Percentiles rank a stretch among this genome's conserved stretches.
phyloP scores from a whole-genome alignment of 805 yeast genomes.

The Saturnispora zaruensis region DNA sequence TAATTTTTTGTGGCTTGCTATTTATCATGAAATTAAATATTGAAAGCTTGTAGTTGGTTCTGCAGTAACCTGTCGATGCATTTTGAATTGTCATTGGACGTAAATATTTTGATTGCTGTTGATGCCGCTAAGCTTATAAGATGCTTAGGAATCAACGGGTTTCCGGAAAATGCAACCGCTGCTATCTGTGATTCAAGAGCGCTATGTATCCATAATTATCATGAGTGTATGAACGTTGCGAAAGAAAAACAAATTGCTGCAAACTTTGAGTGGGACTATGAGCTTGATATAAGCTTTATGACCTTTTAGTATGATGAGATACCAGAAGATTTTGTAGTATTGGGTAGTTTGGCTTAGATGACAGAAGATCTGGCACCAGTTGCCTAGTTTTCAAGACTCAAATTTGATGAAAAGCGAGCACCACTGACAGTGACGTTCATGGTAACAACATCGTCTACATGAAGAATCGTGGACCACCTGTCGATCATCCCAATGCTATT shows the following conservation, averaged over 20 bases:
- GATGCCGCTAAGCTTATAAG: background rate
- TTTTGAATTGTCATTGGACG: background rate
- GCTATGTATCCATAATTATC: background rate
- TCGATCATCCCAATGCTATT: no score
- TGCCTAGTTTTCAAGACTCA: no score
- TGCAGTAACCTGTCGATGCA: background rate
- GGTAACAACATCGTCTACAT: no score
- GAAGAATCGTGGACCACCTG: no score
- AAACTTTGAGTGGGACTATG: background rate
- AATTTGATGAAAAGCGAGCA: no score
- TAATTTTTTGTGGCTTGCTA: no score
- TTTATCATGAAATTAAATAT: no score
- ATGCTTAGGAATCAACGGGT: background rate
- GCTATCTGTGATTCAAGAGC: background rate
- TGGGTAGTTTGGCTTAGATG: background rate
- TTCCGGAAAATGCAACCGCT: background rate
- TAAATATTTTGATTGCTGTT: background rate
- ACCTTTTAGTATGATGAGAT: background rate
- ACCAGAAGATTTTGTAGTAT: background rate
- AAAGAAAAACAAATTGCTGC: background rate
- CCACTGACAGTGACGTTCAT: no score
- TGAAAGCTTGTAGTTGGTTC: no score
- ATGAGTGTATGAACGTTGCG: background rate
- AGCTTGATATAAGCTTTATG: background rate
- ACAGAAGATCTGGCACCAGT: background rate